A percentile compares a stretch with the other conserved stretches of the same genome.
Evolutionary conservation across 352 stramenopile species (phyloP).

Genomic region (Phytophthora fragariaefolia): DNA sequence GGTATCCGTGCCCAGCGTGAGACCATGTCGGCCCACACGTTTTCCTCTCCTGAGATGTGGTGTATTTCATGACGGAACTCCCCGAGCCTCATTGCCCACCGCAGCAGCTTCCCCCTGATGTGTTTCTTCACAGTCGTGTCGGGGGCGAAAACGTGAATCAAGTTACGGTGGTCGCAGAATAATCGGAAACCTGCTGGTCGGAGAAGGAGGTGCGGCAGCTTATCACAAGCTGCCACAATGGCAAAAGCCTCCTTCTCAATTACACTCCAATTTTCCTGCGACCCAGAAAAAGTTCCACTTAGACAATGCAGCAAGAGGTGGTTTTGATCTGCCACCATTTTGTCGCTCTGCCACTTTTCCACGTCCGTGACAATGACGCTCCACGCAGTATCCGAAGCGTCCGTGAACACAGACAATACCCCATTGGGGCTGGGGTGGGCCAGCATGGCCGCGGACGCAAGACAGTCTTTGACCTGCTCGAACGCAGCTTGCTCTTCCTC

Average conservation of each 20-base stretch:
- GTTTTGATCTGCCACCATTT: not conserved
- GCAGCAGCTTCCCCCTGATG: no score
- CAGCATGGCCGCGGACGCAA: not conserved
- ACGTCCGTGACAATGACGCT: slow-evolving; percentile 4
- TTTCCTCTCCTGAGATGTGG: no score
- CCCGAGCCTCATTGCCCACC: no score
- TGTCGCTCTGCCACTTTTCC: not conserved
- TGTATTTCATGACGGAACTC: no score
- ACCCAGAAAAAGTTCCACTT: not conserved
- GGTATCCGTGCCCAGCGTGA: slow-evolving; percentile 8
- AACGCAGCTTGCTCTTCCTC: not conserved
- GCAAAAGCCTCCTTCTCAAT: slow-evolving; percentile 20
- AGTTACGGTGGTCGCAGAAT: slow-evolving; percentile 6
- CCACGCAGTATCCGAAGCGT: not conserved
- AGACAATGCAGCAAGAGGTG: not conserved
- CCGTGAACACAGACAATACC: not conserved
- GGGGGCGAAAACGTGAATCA: slow-evolving; percentile 9
- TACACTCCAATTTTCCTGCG: slow-evolving; percentile 16
- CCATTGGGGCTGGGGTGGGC: slow-evolving; percentile 3
- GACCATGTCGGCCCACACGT: slow-evolving; percentile 23
- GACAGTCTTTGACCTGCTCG: slow-evolving; percentile 2
- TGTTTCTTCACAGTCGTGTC: no score
- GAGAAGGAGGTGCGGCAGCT: slow-evolving; percentile 17
- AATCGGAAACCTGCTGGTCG: slow-evolving; percentile 1
- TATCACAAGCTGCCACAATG: slow-evolving; percentile 22